Evolutionary conservation across 441 rosid species (phyloP).

Genomic region (Syzygium malaccense): DNA sequence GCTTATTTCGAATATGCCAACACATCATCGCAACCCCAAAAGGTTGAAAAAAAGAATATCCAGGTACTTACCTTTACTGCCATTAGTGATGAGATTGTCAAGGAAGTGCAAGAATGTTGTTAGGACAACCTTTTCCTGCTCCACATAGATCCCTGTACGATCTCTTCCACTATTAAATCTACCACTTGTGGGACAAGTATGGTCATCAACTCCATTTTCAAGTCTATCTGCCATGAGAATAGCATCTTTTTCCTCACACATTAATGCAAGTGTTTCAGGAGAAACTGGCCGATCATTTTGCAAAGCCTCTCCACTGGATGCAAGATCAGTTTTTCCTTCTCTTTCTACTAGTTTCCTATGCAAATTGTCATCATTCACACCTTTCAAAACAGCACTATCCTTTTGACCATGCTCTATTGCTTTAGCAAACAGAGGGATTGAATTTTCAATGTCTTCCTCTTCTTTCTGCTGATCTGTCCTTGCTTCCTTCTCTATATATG

Average conservation of each 20-base stretch:
- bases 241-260: constrained; percentile 50
- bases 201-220: constrained; percentile 14
- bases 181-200: constrained; percentile 6
- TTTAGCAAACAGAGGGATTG: constrained; percentile 10
- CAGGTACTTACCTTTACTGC: constrained; percentile 42
- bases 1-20: background rate
- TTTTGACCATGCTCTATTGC: constrained; percentile 19
- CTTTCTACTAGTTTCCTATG: constrained; percentile 19
- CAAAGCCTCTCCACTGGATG: constrained; percentile 15
- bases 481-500: constrained; percentile 18
- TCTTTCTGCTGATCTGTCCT: constrained; percentile 13
- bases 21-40: background rate
- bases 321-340: constrained; percentile 20
- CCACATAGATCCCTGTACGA: constrained; percentile 36
- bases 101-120: constrained; percentile 56
- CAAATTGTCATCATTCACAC: constrained; percentile 11
- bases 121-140: constrained; percentile 60
- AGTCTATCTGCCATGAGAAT: constrained; percentile 24
- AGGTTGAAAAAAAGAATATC: background rate
- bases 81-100: constrained; percentile 38
- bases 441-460: constrained; percentile 5
- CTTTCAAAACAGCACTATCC: constrained; percentile 19
- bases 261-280: constrained; percentile 54
- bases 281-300: constrained; percentile 36
- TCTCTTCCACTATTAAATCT: constrained; percentile 19